Evolutionary conservation across 192 early-diverging fungal genomes (phyloP).

Genomic region (Haplosporangium gracile): DNA sequence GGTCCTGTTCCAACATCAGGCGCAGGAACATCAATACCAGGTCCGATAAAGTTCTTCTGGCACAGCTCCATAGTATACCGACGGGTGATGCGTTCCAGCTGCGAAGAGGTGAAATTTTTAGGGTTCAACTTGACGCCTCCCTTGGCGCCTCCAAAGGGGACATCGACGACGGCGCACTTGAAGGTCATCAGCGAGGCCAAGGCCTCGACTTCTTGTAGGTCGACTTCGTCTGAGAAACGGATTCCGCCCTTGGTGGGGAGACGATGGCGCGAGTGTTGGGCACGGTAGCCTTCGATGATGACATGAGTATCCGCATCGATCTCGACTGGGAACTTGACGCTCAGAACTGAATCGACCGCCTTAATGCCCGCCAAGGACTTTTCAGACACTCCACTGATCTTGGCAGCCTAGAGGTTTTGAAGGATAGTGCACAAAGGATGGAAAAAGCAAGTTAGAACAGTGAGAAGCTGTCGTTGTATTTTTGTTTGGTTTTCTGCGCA

Average conservation of each 20-base stretch:
- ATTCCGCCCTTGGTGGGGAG: slow-evolving; percentile 88
- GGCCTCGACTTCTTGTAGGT: slow-evolving; percentile 86
- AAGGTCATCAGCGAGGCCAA: slow-evolving; percentile 88
- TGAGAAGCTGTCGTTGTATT: not conserved
- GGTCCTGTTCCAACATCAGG: slow-evolving; percentile 87
- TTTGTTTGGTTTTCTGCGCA: not conserved
- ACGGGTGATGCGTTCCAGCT: slow-evolving; percentile 86
- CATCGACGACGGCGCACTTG: slow-evolving; percentile 90
- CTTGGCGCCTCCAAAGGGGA: slow-evolving; percentile 85
- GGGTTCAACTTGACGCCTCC: slow-evolving; percentile 88
- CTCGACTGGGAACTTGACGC: slow-evolving; percentile 85
- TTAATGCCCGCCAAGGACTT: slow-evolving; percentile 77
- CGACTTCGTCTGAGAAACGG: slow-evolving; percentile 82
- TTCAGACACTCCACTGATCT: slow-evolving; percentile 67
- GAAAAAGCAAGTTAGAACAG: not conserved
- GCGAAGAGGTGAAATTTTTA: slow-evolving; percentile 76
- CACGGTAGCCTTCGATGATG: slow-evolving; percentile 84
- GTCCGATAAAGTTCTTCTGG: slow-evolving; percentile 90
- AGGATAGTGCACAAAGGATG: not conserved
- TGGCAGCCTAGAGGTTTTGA: slow-evolving; percentile 65
- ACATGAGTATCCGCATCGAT: slow-evolving; percentile 71
- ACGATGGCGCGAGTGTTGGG: slow-evolving; percentile 87
- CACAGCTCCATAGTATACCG: slow-evolving; percentile 86
- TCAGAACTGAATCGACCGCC: slow-evolving; percentile 77
- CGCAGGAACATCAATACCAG: slow-evolving; percentile 86